These are phyloP conservation scores for Peronospora belbahrii DNA, from an alignment of 352 stramenopile species.

Conservation along the genomic window DNA sequence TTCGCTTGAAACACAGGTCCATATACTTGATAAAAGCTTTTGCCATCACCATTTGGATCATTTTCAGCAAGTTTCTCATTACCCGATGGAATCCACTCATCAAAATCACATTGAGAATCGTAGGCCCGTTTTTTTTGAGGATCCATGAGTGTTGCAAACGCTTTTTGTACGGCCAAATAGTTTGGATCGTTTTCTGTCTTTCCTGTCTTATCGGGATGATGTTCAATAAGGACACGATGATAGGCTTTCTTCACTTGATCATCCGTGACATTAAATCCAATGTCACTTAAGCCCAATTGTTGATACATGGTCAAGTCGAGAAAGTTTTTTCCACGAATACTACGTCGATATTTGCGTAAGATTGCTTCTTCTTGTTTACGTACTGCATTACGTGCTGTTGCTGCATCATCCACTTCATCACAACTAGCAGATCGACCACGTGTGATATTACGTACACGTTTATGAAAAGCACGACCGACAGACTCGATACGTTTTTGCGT, in stretches of 20 bases:
- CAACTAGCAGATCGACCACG: slow-evolving; percentile 69
- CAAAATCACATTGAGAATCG: slow-evolving; percentile 84
- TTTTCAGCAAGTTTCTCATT: slow-evolving; percentile 78
- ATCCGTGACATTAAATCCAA: slow-evolving; percentile 76
- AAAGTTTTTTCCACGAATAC: slow-evolving; percentile 76
- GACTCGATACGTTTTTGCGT: slow-evolving; percentile 68
- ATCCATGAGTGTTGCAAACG: slow-evolving; percentile 75
- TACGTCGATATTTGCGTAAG: slow-evolving; percentile 76
- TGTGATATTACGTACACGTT: slow-evolving; percentile 64
- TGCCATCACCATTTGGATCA: slow-evolving; percentile 47
- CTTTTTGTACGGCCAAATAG: slow-evolving; percentile 82
- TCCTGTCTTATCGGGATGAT: slow-evolving; percentile 84
- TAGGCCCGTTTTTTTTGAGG: slow-evolving; percentile 77
- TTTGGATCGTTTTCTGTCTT: slow-evolving; percentile 88
- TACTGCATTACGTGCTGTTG: slow-evolving; percentile 45
- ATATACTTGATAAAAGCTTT: slow-evolving; percentile 84
- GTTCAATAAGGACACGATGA: slow-evolving; percentile 81
- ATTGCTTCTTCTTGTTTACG: slow-evolving; percentile 62
- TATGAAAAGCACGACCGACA: slow-evolving; percentile 61
- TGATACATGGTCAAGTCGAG: slow-evolving; percentile 82
- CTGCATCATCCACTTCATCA: slow-evolving; percentile 64
- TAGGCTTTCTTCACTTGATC: slow-evolving; percentile 86
- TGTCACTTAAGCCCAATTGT: slow-evolving; percentile 65
- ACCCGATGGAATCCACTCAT: slow-evolving; percentile 69
- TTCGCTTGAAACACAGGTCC: slow-evolving; percentile 70